These are phyloP conservation scores for Ophiostoma sp. DNA, from an alignment of 2,329 filamentous ascomycete species.

Conservation along the genomic window DNA sequence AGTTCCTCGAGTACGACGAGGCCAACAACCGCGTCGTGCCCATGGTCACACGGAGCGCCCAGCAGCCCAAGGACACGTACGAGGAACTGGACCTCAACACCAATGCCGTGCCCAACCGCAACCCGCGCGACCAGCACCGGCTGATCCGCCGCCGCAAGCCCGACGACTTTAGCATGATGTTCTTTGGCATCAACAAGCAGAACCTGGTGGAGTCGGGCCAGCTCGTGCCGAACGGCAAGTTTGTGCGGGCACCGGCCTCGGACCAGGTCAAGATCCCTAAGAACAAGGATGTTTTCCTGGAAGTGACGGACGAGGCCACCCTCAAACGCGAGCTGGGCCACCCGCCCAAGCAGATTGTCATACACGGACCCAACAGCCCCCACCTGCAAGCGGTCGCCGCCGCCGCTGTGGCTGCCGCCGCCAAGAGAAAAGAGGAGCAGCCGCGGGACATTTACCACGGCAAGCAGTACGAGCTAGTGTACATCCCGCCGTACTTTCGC, in stretches of 20 bases:
- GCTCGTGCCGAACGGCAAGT: conserved; percentile 71
- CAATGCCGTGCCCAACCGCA: conserved; percentile 45
- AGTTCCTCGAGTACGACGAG: conserved; percentile 46
- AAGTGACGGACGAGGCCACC: conserved; percentile 65
- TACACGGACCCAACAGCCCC: not conserved
- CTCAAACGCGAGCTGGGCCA: conserved; percentile 54
- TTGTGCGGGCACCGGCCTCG: conserved; percentile 88
- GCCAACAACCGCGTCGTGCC: conserved; percentile 49
- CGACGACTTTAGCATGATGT: conserved; percentile 39
- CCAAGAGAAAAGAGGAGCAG: not conserved
- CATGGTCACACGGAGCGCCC: conserved; percentile 37
- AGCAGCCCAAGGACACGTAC: not conserved
- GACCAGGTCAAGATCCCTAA: conserved; percentile 95
- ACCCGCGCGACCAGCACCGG: no score
- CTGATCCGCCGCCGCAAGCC: not conserved
- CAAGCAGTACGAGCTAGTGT: conserved; percentile 68
- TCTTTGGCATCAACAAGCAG: conserved; percentile 44
- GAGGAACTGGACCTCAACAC: not conserved
- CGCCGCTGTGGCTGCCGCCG: not conserved
- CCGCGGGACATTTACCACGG: conserved; percentile 52
- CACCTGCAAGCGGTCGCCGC: not conserved
- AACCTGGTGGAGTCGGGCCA: conserved; percentile 51
- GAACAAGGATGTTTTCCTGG: conserved; percentile 75
- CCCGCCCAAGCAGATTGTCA: not conserved
- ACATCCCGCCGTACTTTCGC: conserved; percentile 82